Conservation (phyloP, 1,139 yeast species). For the Scheffersomyces lignicola region DNA sequence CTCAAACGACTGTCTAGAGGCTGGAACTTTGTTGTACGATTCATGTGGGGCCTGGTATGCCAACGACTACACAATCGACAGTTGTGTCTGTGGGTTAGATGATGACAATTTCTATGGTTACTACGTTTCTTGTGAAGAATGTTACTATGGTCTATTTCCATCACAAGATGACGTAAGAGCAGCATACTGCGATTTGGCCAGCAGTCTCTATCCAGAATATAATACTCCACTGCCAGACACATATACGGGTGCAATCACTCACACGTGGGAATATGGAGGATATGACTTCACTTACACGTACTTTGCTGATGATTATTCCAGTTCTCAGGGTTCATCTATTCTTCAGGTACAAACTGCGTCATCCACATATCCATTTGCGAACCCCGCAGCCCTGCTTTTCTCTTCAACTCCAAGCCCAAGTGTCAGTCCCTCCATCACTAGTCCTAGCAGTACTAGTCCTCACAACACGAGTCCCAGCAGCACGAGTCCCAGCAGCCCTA, state of each 20-base stretch:
- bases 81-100: neutral
- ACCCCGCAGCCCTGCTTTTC: no score
- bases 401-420: constrained; percentile 1
- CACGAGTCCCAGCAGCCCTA: no score
- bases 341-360: no score
- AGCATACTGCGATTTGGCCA: neutral
- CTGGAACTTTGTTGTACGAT: neutral
- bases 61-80: neutral
- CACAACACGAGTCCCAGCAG: neutral
- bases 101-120: neutral
- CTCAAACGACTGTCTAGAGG: neutral
- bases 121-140: neutral
- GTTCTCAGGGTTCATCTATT: no score
- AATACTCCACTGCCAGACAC: no score
- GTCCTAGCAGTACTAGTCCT: constrained; percentile 1
- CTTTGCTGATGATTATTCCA: no score
- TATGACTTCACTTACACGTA: no score
- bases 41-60: neutral
- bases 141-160: neutral
- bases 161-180: no score
- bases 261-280: no score
- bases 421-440: neutral
- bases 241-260: no score
- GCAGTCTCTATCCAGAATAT: neutral
- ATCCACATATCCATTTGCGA: no score